These are phyloP conservation scores for Leccinum sublutescens DNA, from an alignment of 768 basidiomycete species.

Conservation along the genomic window DNA sequence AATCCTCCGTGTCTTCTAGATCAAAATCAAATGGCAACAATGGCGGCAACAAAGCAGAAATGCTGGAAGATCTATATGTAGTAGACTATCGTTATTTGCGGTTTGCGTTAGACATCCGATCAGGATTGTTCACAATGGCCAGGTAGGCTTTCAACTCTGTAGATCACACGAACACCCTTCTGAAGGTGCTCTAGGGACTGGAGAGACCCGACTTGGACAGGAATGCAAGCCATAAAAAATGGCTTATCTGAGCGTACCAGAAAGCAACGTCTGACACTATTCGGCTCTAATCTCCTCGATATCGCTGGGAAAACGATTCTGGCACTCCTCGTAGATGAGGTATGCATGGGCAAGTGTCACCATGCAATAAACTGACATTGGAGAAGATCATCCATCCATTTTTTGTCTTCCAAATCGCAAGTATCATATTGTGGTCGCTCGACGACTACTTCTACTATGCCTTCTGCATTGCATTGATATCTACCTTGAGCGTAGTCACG, in stretches of 20 bases:
- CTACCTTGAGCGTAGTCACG: slow-evolving; percentile 74
- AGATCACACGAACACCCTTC: neutral
- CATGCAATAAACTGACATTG: slow-evolving; percentile 2
- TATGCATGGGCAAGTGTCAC: slow-evolving; percentile 32
- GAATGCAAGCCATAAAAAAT: slow-evolving; percentile 55
- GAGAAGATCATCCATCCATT: slow-evolving; percentile 90
- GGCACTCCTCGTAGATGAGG: slow-evolving; percentile 85
- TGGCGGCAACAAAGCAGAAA: slow-evolving; percentile 31
- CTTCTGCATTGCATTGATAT: slow-evolving; percentile 93
- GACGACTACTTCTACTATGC: slow-evolving; percentile 98
- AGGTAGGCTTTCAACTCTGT: slow-evolving; percentile 46
- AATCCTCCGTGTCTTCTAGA: slow-evolving; percentile 23
- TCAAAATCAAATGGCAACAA: slow-evolving; percentile 34
- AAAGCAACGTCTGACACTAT: slow-evolving; percentile 68
- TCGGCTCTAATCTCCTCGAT: slow-evolving; percentile 86
- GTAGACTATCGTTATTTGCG: slow-evolving; percentile 93
- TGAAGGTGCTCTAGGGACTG: slow-evolving; percentile 63
- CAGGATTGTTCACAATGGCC: slow-evolving; percentile 78
- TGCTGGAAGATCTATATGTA: slow-evolving; percentile 55
- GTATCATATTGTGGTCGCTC: slow-evolving; percentile 89
- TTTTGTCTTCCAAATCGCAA: slow-evolving; percentile 97
- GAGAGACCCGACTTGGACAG: slow-evolving; percentile 78
- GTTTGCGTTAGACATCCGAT: slow-evolving; percentile 82
- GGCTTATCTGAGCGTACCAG: slow-evolving; percentile 58
- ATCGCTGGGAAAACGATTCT: slow-evolving; percentile 83